Evolutionary conservation across 768 basidiomycete species (phyloP), one percentile per base, ranked within the genome.

Genomic region (Paxillus involutus): DNA sequence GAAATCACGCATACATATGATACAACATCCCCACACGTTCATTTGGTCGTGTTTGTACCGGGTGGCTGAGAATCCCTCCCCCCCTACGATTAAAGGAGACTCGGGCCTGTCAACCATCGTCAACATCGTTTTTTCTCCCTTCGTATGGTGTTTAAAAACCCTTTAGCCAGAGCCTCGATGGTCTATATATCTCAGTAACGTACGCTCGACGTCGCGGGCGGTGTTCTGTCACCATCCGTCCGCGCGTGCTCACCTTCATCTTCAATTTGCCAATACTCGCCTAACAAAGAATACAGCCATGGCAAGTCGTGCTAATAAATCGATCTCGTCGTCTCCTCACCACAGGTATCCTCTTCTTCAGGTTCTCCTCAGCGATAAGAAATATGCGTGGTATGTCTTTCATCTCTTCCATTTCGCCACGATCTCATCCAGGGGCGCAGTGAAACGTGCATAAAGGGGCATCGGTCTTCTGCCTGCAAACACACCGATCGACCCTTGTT

Each of bases 361-460:
- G 88, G 82, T 85, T 63, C 78, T 89, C 65, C 77, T 90, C 68
- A 83, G 80, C 67, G 79, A 78, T 68, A 88, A 85, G 74, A 91
- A 91, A 77, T 91, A 89, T 68, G 89, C 89, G 59, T 91, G 89
- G 88, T 90, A 68, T 33, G 85, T 61, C n/a, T 57, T 47, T 40
- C 49, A n/a, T 16, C 29, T 35, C 47, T 14, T 45, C n/a, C 26
- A n/a, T 19, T n/a, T 14, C 13, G 40, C 42, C 45, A 51, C n/a
- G 51, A 51, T 52, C 52, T 39, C 52, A 51, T 51, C 40, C 40
- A 47, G 49, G 29, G 36, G 19, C n/a, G 21, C 62, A 93, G 92
- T 71, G 90, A 90, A 76, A 89, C 91, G 60, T 96, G 94, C 75
- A 94, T 94, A 72, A 94, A 94, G 74, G 94, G 93, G 16, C 93